Conservation (phyloP, 768 basidiomycete genomes). For the Boletus rubescentipes region DNA sequence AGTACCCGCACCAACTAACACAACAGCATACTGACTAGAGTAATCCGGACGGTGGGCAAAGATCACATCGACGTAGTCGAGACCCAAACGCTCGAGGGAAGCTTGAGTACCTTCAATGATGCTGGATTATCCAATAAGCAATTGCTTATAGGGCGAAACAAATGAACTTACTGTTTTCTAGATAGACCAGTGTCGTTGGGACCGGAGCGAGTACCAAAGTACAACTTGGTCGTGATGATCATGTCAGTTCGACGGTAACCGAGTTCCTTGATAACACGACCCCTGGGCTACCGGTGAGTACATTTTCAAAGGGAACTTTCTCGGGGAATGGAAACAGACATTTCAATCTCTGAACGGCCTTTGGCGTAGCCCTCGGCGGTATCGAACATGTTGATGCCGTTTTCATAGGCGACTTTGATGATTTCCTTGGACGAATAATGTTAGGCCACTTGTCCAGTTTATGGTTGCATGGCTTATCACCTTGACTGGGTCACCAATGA, state of each 20-base stretch:
- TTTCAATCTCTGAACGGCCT: constrained; percentile 53
- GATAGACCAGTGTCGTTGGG: constrained; percentile 42
- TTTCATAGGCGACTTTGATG: constrained; percentile 52
- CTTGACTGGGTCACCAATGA: constrained; percentile 54
- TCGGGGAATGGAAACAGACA: constrained; percentile 29
- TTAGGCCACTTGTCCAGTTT: background rate
- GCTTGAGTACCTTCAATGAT: constrained; percentile 56
- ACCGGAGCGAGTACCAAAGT: constrained; percentile 51
- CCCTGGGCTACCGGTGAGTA: constrained; percentile 27
- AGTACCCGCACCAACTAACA: background rate
- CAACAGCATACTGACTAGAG: constrained; percentile 23
- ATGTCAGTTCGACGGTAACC: constrained; percentile 49
- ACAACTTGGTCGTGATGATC: constrained; percentile 57
- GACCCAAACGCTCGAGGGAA: constrained; percentile 47
- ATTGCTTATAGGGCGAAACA: background rate
- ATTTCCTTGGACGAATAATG: constrained; percentile 38
- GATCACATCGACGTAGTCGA: constrained; percentile 53
- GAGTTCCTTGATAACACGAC: constrained; percentile 55
- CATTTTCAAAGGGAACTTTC: background rate
- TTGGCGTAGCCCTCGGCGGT: constrained; percentile 45
- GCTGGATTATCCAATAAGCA: constrained; percentile 23
- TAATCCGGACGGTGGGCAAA: constrained; percentile 52
- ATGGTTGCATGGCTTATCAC: constrained; percentile 13
- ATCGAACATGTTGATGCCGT: constrained; percentile 52
- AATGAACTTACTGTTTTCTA: constrained; percentile 28